A percentile compares a stretch with the other conserved stretches of the same genome.
These are phyloP conservation scores for Corallochytrium limacisporum DNA, from an alignment of 78 protist genomes.

Conservation along the genomic window DNA sequence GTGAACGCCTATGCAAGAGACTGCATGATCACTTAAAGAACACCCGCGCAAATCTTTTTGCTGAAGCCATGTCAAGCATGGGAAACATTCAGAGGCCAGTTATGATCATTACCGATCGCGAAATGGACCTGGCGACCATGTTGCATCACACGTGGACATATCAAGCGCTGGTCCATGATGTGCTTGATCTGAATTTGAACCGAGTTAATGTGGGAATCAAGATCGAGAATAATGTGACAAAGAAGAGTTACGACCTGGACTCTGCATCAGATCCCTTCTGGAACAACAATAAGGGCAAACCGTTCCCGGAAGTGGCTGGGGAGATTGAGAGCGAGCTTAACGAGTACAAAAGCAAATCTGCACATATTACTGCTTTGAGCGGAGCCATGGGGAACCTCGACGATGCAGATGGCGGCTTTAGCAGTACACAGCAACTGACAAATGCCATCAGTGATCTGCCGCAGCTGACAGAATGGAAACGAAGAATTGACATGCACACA, in stretches of 20 bases:
- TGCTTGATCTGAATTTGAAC: conserved; percentile 44
- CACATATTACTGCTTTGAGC: not conserved
- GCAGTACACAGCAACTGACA: not conserved
- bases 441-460: conserved; percentile 10
- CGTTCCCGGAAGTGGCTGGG: conserved; percentile 59
- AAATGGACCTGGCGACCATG: conserved; percentile 47
- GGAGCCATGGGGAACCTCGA: not conserved
- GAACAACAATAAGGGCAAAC: conserved; percentile 28
- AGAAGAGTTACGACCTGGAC: conserved; percentile 38
- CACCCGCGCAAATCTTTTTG: not conserved
- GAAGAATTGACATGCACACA: conserved; percentile 50
- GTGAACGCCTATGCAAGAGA: conserved; percentile 20
- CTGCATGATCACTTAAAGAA: conserved; percentile 11
- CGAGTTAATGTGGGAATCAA: conserved; percentile 28
- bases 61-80: not conserved
- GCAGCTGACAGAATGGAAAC: conserved; percentile 43
- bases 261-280: conserved; percentile 50
- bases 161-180: conserved; percentile 62
- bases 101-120: conserved; percentile 54
- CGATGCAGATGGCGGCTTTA: not conserved
- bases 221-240: not conserved
- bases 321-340: conserved; percentile 3
- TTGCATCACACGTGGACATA: conserved; percentile 79
- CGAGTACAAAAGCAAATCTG: not conserved
- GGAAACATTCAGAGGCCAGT: conserved; percentile 15